Base-by-base conservation (phyloP, 1,284 basidiomycete genomes). In the Albatrellus sp. region DNA sequence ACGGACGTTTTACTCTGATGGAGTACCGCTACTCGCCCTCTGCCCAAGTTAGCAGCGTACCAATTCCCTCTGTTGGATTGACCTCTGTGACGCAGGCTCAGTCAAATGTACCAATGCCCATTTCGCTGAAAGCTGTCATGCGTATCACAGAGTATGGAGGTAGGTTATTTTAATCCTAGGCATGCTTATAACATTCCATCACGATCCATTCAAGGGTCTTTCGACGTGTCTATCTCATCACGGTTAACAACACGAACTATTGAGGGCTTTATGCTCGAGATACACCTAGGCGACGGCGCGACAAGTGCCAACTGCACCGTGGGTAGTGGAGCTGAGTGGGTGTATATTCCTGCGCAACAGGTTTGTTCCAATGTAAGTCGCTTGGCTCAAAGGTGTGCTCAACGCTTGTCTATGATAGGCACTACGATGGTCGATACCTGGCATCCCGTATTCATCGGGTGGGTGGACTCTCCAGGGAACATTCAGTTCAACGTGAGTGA, bases 1-100 rank as follows among this genome's bases (percentile, higher is more conserved):
- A 98, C 56, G 93, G 93, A 9, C 77, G 77, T 50, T 98, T 97
- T 63, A 76, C 77, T 34, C 69, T 97, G 24, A 77, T 87, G 60
- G 87, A 91, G 55, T 97, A 96, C 58, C 82, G 86, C 28, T 82
- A 81, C 54, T 62, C 66, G 13, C 67, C 74, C 11, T 64, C 59
- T 40, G 51, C 64, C 28, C 48, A 32, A 11, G 13, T 57, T 29
- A 44, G 42, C 41, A 48, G 46, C 37, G 46, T 53, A 16, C 58
- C 58, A 4, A 38, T 42, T 5, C 41, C 50, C 13, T 12, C 44
- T 6, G 31, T 17, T 9, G 33, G 50, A 4, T 44, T 54, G 20
- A 47, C 54, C 35, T 54, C 57, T 1, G 57, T 59, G 2, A 63
- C 66, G 9, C 68, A 65, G 41, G 66, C 54, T 0, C 45, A 55